Base-by-base conservation (phyloP, 2,329 filamentous ascomycete species). In the Phaeophleospora eucalypticola region DNA sequence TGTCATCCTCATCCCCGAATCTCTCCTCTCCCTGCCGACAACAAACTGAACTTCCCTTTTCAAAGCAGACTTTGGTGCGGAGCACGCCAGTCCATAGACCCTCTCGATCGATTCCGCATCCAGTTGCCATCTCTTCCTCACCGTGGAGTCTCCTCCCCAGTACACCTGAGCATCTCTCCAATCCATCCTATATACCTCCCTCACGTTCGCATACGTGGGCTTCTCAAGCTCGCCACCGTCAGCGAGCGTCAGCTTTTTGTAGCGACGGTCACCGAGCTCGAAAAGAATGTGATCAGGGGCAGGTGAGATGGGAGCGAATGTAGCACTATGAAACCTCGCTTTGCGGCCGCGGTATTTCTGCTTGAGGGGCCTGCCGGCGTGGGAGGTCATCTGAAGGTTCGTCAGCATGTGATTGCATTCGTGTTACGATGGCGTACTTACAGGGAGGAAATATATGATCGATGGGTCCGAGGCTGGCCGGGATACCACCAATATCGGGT, bases 101-200 rank as follows among this genome's bases (percentile, higher is more conserved):
- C 27, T 8, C 4, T 20, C 27, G 14, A 42, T 19, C 14, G 43
- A 45, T 12, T 35, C 34, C 15, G 15, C 20, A 16, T 45, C 43
- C 4, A 45, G 35, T 33, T 34, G 37, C 42, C 42, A 45, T 18
- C 14, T 24, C 42, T 38, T 45, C 15, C 34, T n/a, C 15, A 45
- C n/a, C 3, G 19, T 45, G 4, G 34, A 21, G 33, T 45, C 18
- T 4, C 2, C 10, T 9, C 34, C 42, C 42, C 42, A 45, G 35
- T 45, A 45, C 2, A 45, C 21, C n/a, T 34, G 35, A 10, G 43
- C 43, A 20, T 45, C 43, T 21, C 36, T 27, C 43, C 43, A 45
- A 36, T 45, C 43, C 43, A 45, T 45, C 18, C 14, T 12, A 35
- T 34, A 45, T 10, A 40, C 12, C 20, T 45, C 43, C n/a, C 36